phyloP scores from a whole-genome alignment of 805 yeast species.

The Wickerhamomyces bisporus region DNA sequence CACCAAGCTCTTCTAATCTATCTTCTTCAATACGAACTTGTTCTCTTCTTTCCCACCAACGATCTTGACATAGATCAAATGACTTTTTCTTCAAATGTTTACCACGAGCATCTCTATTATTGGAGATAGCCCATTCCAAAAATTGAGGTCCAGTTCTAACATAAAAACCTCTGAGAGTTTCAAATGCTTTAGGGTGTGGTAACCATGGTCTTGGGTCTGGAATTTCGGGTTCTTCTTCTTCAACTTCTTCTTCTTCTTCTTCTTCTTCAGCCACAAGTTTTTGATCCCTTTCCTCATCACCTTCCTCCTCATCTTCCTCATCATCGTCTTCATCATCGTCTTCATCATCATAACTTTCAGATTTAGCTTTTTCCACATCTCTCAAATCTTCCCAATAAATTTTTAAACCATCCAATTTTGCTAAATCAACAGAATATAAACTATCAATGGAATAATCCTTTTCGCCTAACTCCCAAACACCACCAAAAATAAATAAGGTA shows the following conservation, averaged over 20 bases:
- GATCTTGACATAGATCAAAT: slow-evolving; percentile 84
- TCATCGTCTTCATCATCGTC: slow-evolving; percentile 63
- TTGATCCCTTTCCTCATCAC: slow-evolving; percentile 37
- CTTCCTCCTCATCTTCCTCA: slow-evolving; percentile 67
- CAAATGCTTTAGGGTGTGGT: slow-evolving; percentile 95
- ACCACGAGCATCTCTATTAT: slow-evolving; percentile 80
- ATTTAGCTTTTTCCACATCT: slow-evolving; percentile 43
- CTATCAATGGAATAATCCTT: slow-evolving; percentile 81
- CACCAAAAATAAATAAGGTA: slow-evolving; percentile 78
- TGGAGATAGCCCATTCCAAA: slow-evolving; percentile 89
- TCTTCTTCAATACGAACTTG: slow-evolving; percentile 86
- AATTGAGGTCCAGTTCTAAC: slow-evolving; percentile 81
- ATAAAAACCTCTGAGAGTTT: slow-evolving; percentile 76
- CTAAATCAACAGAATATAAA: slow-evolving; percentile 79
- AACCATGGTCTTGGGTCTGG: slow-evolving; percentile 96
- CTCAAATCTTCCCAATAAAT: slow-evolving; percentile 85
- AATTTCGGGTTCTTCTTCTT: slow-evolving; percentile 58
- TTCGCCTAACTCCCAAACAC: slow-evolving; percentile 86
- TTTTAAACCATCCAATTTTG: slow-evolving; percentile 80
- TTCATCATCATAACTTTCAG: slow-evolving; percentile 50
- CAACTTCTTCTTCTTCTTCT: slow-evolving; percentile 61
- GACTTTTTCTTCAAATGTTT: slow-evolving; percentile 85
- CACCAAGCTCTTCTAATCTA: slow-evolving; percentile 82
- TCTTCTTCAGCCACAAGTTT: slow-evolving; percentile 34
- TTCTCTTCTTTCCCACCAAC: slow-evolving; percentile 99